A percentile compares a stretch with the other conserved stretches of the same genome.
These are phyloP conservation scores for Skeletonema tropicum DNA, from an alignment of 108 stramenopile species.

Conservation along the genomic window DNA sequence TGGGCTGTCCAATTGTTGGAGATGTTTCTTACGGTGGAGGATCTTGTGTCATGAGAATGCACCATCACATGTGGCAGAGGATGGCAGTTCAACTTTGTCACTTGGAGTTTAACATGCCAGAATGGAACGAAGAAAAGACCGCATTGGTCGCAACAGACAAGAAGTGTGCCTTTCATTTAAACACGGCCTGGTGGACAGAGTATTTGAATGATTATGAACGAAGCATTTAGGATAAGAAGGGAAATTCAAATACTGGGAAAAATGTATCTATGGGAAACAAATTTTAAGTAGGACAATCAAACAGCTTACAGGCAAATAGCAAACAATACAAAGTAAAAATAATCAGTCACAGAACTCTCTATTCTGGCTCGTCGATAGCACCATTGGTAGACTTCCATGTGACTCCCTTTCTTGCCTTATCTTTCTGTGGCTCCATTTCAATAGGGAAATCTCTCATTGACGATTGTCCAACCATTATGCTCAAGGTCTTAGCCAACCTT, in stretches of 20 bases:
- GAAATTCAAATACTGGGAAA: not conserved
- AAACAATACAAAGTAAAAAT: not conserved
- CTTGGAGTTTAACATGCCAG: constrained; percentile 47
- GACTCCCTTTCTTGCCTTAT: constrained; percentile 36
- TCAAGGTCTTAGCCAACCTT: constrained; percentile 62
- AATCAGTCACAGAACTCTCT: not conserved
- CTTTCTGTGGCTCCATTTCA: constrained; percentile 35
- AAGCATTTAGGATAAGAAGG: not conserved
- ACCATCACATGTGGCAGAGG: constrained; percentile 44
- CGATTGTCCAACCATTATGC: constrained; percentile 70
- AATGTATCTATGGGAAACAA: not conserved
- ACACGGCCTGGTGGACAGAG: constrained; percentile 45
- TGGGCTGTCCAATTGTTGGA: constrained; percentile 60
- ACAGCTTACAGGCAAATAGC: not conserved
- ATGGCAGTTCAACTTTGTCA: constrained; percentile 49
- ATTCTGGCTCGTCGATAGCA: constrained; percentile 53
- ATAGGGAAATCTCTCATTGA: constrained; percentile 65
- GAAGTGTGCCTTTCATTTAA: constrained; percentile 28
- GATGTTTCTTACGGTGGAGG: constrained; percentile 50
- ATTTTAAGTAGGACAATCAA: not conserved
- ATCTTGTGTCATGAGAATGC: constrained; percentile 31
- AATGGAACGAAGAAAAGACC: constrained; percentile 24
- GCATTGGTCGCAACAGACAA: constrained; percentile 28
- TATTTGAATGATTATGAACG: constrained; percentile 45
- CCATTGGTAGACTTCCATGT: constrained; percentile 63